A percentile compares a stretch with the other conserved stretches of the same genome.
Evolutionary conservation across 768 basidiomycete genomes (phyloP).

Genomic region (Trametes cubensis): DNA sequence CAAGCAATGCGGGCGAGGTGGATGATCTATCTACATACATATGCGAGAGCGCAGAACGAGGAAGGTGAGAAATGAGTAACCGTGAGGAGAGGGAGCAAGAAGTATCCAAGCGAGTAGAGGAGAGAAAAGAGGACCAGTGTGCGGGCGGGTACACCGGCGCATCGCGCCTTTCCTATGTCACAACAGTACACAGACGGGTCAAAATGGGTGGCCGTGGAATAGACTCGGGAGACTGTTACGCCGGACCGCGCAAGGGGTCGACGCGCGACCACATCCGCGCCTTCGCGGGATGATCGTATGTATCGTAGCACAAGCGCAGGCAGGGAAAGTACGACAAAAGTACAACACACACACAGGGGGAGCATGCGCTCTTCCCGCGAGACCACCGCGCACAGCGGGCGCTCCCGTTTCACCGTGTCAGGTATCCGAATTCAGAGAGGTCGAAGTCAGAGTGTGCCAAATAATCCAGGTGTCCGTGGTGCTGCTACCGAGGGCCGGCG

Average conservation of each 20-base stretch:
- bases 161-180: slow-evolving; percentile 12
- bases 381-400: too few species aligned
- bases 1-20: background rate
- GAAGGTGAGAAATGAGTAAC: background rate
- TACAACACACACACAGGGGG: too few species aligned
- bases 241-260: too few species aligned
- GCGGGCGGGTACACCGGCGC: background rate
- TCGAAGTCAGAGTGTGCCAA: background rate
- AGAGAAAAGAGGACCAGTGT: background rate
- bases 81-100: background rate
- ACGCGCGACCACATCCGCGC: background rate
- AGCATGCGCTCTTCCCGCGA: too few species aligned
- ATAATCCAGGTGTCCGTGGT: too few species aligned
- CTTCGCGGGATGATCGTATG: background rate
- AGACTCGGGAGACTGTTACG: too few species aligned
- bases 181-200: background rate
- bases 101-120: background rate
- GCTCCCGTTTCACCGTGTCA: too few species aligned
- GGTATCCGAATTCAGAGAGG: too few species aligned
- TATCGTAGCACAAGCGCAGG: too few species aligned
- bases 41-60: background rate
- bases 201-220: too few species aligned
- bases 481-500: too few species aligned
- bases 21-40: slow-evolving; percentile 20
- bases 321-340: too few species aligned